Percentiles rank a stretch among this genome's conserved stretches.
These are phyloP conservation scores for thale cress (Arabidopsis thaliana) DNA, from an alignment of 345 rosid species.

Conservation along the genomic window DNA sequence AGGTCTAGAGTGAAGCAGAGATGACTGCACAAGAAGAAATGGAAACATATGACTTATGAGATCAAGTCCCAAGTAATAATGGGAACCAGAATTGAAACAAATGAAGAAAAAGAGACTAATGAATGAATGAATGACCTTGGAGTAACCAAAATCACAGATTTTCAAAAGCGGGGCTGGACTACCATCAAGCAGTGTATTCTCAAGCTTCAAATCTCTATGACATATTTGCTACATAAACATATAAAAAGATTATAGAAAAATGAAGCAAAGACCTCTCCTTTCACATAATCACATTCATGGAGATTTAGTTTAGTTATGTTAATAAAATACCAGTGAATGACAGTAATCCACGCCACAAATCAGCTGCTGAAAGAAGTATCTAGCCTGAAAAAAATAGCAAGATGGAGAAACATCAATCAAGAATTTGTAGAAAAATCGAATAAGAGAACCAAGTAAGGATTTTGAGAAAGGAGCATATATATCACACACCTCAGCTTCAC, in stretches of 20 bases:
- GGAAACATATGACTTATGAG: conserved; percentile 9
- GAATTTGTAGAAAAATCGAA: conserved; percentile 1
- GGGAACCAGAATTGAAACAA: neutral
- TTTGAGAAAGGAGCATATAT: neutral
- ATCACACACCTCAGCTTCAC: conserved; percentile 79
- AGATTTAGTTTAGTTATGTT: neutral
- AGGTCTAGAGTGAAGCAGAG: conserved; percentile 88
- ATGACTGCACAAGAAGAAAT: conserved; percentile 57
- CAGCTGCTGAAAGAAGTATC: conserved; percentile 94
- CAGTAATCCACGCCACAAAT: conserved; percentile 84
- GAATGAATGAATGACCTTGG: conserved; percentile 60
- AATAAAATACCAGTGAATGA: conserved; percentile 66
- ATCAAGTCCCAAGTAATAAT: conserved; percentile 15
- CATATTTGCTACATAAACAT: conserved; percentile 78
- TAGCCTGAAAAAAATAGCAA: conserved; percentile 56
- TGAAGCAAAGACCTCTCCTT: neutral
- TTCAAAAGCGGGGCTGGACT: conserved; percentile 91
- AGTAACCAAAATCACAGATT: conserved; percentile 95
- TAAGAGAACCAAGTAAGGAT: conserved; percentile 19
- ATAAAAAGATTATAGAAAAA: conserved; percentile 13
- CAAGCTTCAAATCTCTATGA: conserved; percentile 92
- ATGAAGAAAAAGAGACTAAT: neutral
- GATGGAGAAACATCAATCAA: neutral
- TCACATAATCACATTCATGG: neutral
- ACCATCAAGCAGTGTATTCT: conserved; percentile 88